phyloP scores from a whole-genome alignment of 176 grass and related monocot species.

The sorghum (Sorghum bicolor) region DNA sequence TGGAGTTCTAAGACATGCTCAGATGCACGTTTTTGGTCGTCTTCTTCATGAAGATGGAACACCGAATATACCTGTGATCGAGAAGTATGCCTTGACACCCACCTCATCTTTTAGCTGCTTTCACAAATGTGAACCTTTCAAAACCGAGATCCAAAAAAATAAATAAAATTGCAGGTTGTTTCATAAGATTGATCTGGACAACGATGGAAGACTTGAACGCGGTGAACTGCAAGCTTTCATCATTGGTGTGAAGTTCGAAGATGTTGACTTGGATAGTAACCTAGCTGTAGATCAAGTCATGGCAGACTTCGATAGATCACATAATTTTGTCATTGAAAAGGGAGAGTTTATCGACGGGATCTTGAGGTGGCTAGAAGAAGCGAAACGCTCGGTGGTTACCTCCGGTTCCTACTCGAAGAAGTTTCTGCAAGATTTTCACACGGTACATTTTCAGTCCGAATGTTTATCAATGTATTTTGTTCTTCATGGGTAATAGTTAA shows the following conservation, averaged over 20 bases:
- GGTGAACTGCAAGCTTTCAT: slow-evolving; percentile 75
- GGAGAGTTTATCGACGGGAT: slow-evolving; percentile 53
- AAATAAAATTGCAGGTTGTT: slow-evolving; percentile 56
- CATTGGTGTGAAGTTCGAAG: slow-evolving; percentile 58
- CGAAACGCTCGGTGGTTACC: slow-evolving; percentile 20
- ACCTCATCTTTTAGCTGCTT: not conserved
- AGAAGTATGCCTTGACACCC: slow-evolving; percentile 48
- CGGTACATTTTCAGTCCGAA: slow-evolving; percentile 15
- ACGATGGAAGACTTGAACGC: slow-evolving; percentile 48
- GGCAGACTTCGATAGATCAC: slow-evolving; percentile 66
- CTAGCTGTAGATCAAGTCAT: slow-evolving; percentile 58
- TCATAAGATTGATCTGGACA: slow-evolving; percentile 63
- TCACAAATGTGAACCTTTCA: not conserved
- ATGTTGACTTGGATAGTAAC: slow-evolving; percentile 53
- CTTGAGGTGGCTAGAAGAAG: slow-evolving; percentile 59
- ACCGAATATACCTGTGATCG: slow-evolving; percentile 52
- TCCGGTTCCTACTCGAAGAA: slow-evolving; percentile 48
- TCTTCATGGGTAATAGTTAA: not conserved
- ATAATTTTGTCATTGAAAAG: slow-evolving; percentile 48
- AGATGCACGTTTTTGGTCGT: slow-evolving; percentile 54
- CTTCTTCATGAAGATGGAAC: slow-evolving; percentile 65
- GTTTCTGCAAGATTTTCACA: slow-evolving; percentile 58
- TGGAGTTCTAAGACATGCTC: slow-evolving; percentile 74
- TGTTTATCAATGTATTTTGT: not conserved
- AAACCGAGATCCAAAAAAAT: slow-evolving; percentile 15